Base-by-base conservation (phyloP, 2,329 filamentous ascomycete genomes). In the Zymoseptoria passerinii region DNA sequence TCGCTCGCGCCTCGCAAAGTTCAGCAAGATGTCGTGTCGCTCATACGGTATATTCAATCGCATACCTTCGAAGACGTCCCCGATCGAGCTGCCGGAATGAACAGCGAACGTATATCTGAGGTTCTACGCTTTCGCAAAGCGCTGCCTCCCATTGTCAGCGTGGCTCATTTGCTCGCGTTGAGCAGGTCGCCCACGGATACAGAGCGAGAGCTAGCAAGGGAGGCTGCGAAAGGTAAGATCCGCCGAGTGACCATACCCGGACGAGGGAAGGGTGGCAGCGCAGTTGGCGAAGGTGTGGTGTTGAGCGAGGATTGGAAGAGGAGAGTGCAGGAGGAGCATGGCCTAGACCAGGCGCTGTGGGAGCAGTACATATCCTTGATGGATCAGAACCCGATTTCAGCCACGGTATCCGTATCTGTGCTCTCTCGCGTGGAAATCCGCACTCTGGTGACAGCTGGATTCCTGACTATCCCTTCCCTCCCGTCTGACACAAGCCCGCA, bases 31-130 rank as follows among this genome's bases (percentile, higher is more conserved):
- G 67, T 72, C 1, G 28, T 67, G 7, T 64, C 61, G 28, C 63
- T 76, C 20, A 83, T 90, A 68, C 76, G 80, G 54, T 82, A 86
- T 71, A 81, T 86, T 53, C 81, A 80, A 44, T 72, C 69, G 19
- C 77, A 74, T 66, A 88, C 87, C 81, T 90, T 89, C 74, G 80
- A 78, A 48, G 74, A 80, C 1, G 75, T 90, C 9, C 87, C 87
- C 2, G 76, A 79, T 19, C 74, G 74, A 50, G 75, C 75, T 8
- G 76, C 80, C 0, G 86, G 86, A 20, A 83, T 90, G 79, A 81
- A 78, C 64, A 85, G 83, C 4, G 81, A 80, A 19, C 78, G 84
- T 9, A 83, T 84, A 13, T 77, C 85, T 2, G 81, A 87, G 66
- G 74, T 88, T 16, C 76, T 90, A 55, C 83, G 84, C 61, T 85